Base-by-base conservation (phyloP, 2,329 filamentous ascomycete genomes). In the Aspergillus eucalypticola region DNA sequence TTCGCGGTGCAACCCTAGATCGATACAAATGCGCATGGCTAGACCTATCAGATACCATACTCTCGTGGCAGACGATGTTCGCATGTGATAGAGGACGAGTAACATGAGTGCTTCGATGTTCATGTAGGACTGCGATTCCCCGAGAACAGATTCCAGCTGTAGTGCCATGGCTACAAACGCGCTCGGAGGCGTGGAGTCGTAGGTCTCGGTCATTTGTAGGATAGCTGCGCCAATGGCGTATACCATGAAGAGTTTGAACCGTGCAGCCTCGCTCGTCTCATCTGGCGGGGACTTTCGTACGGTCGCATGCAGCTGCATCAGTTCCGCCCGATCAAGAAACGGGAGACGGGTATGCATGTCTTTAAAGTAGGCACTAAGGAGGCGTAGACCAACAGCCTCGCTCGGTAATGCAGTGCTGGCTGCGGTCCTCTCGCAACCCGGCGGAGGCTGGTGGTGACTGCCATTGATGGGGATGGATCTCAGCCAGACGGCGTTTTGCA, bases 21-120 rank as follows among this genome's bases (percentile, higher is more conserved):
- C 70, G 13, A 68, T 56, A 27, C 70, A 70, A 5, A 67, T 69
- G 8, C 69, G 63, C 61, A 70, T 66, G n/a, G 68, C 70, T 13
- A 67, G 56, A 0, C 69, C 69, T 21, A 68, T 64, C 58, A 68
- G 64, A 38, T 69, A 69, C 70, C 70, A 72, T 2, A 71, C 59
- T 7, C 63, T 69, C 0, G 67, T 64, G 10, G 64, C 65, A 1
- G 66, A 64, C 1, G 64, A 63, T 4, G 66, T 66, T 15, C 68
- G 65, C 11, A 70, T 32, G 17, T 68, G 64, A 48, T 70, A 71
- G 44, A 71, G 50, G 0, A 67, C 64, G 7, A 70, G 60, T 8
- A 67, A 53, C 48, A 71, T 51, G 38, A 71, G 62, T 21, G 67
- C 66, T 42, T 72, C 68, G 6, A 70, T 67, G 11, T 60, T 60